Conservation (phyloP, 2,329 filamentous ascomycete genomes). For the Verticillium dahliae region DNA sequence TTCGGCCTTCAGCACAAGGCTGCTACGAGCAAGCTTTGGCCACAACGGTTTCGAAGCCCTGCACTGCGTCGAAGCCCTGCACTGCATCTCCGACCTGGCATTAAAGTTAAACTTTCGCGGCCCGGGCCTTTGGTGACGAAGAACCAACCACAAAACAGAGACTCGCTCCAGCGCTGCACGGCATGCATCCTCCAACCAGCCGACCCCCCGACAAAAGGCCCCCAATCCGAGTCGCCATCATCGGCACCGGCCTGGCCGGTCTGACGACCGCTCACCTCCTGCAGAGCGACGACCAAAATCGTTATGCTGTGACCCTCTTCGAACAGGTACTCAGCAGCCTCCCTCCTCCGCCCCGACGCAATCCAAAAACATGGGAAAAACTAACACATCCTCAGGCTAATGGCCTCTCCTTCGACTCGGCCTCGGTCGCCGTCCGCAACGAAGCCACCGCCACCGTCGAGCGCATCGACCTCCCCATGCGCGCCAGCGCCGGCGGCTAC, state of each 20-base stretch:
- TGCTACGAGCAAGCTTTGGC: no score
- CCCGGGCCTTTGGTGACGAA: no score
- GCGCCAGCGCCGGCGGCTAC: slow-evolving; percentile 33
- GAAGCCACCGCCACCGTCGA: slow-evolving; percentile 20
- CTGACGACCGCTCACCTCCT: slow-evolving; percentile 28
- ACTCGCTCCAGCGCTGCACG: not conserved
- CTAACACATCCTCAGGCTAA: slow-evolving; percentile 17
- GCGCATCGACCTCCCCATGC: slow-evolving; percentile 31
- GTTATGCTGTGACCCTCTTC: slow-evolving; percentile 27
- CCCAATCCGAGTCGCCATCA: slow-evolving; percentile 20
- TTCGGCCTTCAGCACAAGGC: no score
- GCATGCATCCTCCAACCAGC: not conserved
- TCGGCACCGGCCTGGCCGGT: slow-evolving; percentile 30
- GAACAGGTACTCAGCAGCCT: slow-evolving; percentile 22
- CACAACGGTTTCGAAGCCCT: no score
- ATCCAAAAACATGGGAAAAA: not conserved
- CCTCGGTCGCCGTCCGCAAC: slow-evolving; percentile 28
- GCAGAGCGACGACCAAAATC: slow-evolving; percentile 19
- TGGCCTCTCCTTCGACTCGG: slow-evolving; percentile 27
- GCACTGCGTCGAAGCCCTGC: no score
- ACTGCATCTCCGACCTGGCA: not conserved
- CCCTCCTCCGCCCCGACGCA: no score
- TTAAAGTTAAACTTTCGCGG: not conserved
- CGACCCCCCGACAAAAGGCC: not conserved
- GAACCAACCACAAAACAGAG: no score